Evolutionary conservation across 352 stramenopile species (phyloP), one percentile per base, ranked within the genome.

Genomic region (Pythium angustatum): DNA sequence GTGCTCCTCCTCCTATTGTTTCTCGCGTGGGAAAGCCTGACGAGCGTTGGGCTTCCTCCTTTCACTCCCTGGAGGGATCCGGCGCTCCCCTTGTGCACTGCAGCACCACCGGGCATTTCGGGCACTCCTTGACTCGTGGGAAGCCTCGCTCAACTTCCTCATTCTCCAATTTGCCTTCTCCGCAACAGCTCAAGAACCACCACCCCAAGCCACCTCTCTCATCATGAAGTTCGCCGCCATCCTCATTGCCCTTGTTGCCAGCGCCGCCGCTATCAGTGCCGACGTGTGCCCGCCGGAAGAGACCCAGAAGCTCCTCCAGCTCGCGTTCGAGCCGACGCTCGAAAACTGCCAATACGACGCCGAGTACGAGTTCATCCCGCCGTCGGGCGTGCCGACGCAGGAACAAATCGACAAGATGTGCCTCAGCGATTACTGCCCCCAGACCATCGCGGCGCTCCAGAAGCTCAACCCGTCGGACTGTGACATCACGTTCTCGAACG

Each of bases 381-480:
- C 59, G 12, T n/a, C 19, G 40, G 59, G 49, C 21, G 3, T 17
- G 3, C 59, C 59, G 15, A 51, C 27, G 3, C 17, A 5, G 1
- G 14, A 33, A 9, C 59, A 66, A 22, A 30, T 55, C 11, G 21
- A 33, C 17, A 26, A 34, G 33, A 66, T 66, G 59, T 66, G 59
- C 40, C 38, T 19, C 5, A 66, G 50, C 50, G 19, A 22, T 8
- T 21, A 19, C 5, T 66, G 59, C 59, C 27, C 28, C 3, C 41
- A 17, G 12, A 71, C 71, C 24, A 72, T 86, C 57, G 27, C 48
- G 19, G 64, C 68, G 44, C 38, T 87, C 7, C 31, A 74, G 41
- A 58, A 57, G 26, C 53, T 84, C 31, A 19, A 71, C 5, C 78
- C 78, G 9, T 11, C 66, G 3, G 78, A 87, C 67, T 87, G 78